A percentile compares a stretch with the other conserved stretches of the same genome.
These are phyloP conservation scores for Myxozyma udenii DNA, from an alignment of 805 yeast species.

Conservation along the genomic window DNA sequence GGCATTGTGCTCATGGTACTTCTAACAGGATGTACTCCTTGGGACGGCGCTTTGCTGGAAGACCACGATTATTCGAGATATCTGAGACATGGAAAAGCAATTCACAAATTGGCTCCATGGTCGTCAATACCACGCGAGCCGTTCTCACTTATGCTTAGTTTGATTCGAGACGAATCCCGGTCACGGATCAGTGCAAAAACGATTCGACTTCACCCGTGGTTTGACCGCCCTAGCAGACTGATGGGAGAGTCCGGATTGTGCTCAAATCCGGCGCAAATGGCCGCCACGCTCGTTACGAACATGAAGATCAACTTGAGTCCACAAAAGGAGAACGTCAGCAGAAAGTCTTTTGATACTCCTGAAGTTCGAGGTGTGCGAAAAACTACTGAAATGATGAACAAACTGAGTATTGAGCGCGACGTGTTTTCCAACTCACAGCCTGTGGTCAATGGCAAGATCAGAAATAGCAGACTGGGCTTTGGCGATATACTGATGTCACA, in stretches of 20 bases:
- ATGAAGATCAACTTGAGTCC: constrained; percentile 49
- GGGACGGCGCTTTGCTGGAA: constrained; percentile 60
- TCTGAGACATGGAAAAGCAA: constrained; percentile 47
- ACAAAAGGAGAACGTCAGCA: too few relatives aligned
- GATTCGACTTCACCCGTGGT: constrained; percentile 58
- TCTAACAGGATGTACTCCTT: constrained; percentile 64
- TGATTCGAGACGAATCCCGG: constrained; percentile 50
- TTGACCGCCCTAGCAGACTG: constrained; percentile 44
- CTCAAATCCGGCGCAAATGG: constrained; percentile 50
- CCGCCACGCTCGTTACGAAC: constrained; percentile 50
- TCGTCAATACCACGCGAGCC: constrained; percentile 48
- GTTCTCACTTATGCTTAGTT: constrained; percentile 51
- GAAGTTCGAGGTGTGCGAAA: too few relatives aligned
- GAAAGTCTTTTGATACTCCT: too few relatives aligned
- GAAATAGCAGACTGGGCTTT: too few relatives aligned
- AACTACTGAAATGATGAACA: constrained; percentile 16
- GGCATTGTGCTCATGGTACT: constrained; percentile 60
- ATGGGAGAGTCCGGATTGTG: constrained; percentile 51
- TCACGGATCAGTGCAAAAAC: constrained; percentile 45
- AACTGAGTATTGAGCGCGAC: constrained; percentile 7
- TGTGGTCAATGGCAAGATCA: too few relatives aligned
- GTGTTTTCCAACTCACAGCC: constrained; percentile 18
- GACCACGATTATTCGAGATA: constrained; percentile 50
- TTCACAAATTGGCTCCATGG: constrained; percentile 47
- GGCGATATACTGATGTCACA: constrained; percentile 4